Evolutionary conservation across 2,329 filamentous ascomycete species (phyloP), one percentile per base, ranked within the genome.

Genomic region (Exophiala phaeomuriformis): DNA sequence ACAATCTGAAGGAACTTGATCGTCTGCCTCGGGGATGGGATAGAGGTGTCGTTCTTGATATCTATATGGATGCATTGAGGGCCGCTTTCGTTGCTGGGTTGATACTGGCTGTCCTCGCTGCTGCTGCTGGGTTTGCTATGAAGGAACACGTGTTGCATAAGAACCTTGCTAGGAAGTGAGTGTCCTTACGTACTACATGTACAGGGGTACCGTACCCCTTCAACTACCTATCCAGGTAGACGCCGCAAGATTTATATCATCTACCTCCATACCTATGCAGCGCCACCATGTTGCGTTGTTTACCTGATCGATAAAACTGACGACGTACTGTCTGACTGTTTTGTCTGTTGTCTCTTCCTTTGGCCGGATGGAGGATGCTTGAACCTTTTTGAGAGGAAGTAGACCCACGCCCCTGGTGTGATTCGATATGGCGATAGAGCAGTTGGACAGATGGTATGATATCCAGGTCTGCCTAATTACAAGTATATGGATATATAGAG

Each of bases 111-210:
- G 64, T 84, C 0, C 51, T 84, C 29, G 85, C 78, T 0, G 73
- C 85, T 32, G 60, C 88, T 33, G 73, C 75, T 37, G 79, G 84
- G 48, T 72, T 84, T 28, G 74, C 84, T 43, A 88, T 95, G 81
- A 83, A 78, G 67, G 85, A 95, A 71, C 85, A 95, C 68, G 84
- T 78, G 46, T 71, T 95, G 62, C 85, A 94, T 70, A 81, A 75
- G 32, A 94, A 81, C 31, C 68, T 94, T 55, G 74, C 76, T 52
- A 69, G 77, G 61, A 77, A 67, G 47, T 71, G 42, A 40, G 27
- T 7, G n/a, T 36, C 33, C 7, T 36, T 1, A 36, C 33, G 33
- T 36, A 36, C 33, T 36, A 36, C 33, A 7, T 36, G 33, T 36
- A 36, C 33, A 36, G 7, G 7, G 33, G n/a, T 36, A n/a, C n/a